Conservation (phyloP, 768 basidiomycete species). For the Scleroderma citrinum region DNA sequence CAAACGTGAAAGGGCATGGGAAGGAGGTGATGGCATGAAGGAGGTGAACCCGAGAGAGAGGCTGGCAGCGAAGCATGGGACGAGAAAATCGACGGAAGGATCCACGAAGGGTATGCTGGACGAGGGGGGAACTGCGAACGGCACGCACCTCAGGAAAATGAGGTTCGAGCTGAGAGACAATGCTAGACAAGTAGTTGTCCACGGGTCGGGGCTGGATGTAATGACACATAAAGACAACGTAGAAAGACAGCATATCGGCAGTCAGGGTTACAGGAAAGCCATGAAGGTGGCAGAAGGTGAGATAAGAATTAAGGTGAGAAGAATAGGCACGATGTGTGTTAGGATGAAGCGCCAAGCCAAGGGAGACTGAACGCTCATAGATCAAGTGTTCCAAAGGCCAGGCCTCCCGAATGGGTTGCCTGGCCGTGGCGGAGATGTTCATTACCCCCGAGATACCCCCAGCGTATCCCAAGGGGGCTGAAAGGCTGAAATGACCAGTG, state of each 20-base stretch:
- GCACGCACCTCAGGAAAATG: slow-evolving; percentile 13
- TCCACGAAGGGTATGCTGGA: slow-evolving; percentile 9
- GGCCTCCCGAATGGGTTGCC: slow-evolving; percentile 2
- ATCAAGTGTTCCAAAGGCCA: slow-evolving; percentile 9
- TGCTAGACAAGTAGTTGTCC: slow-evolving; percentile 18
- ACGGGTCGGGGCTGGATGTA: slow-evolving; percentile 19
- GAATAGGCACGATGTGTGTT: slow-evolving; percentile 19
- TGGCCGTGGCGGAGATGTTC: fast-evolving
- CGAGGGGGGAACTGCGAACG: background rate
- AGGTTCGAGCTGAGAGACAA: slow-evolving; percentile 14
- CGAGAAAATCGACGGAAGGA: background rate
- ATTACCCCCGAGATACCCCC: slow-evolving; percentile 19
- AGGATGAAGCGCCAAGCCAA: slow-evolving; percentile 19
- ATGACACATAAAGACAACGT: slow-evolving; percentile 5
- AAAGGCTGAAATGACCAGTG: slow-evolving; percentile 4
- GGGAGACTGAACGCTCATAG: slow-evolving; percentile 15
- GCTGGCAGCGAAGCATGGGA: background rate
- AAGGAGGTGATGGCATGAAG: background rate
- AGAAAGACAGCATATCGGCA: slow-evolving; percentile 10
- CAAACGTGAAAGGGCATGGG: slow-evolving; percentile 3
- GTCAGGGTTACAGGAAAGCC: slow-evolving; percentile 26
- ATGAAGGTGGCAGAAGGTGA: slow-evolving; percentile 26
- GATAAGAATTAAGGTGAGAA: slow-evolving; percentile 30
- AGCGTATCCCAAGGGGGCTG: slow-evolving; percentile 23
- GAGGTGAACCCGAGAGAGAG: slow-evolving; percentile 14